Evolutionary conservation across 2,329 filamentous ascomycete species (phyloP).

Genomic region (Talaromyces funiculosus): DNA sequence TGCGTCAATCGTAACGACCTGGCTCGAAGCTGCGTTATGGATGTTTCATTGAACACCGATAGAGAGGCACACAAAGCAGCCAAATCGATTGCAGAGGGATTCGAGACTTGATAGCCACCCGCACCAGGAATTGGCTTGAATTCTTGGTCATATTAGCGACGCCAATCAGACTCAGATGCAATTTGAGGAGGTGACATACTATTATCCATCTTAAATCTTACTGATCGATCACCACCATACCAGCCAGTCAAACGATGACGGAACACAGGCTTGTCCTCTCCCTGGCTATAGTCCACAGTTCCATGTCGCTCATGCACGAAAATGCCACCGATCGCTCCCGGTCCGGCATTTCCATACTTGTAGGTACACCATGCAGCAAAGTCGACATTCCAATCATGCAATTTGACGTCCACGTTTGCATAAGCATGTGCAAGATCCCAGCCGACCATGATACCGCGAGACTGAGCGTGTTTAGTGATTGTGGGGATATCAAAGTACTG

Average conservation of each 20-base stretch:
- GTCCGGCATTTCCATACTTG: conserved; percentile 84
- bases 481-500: conserved; percentile 74
- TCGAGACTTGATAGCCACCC: conserved; percentile 72
- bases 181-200: too few species aligned
- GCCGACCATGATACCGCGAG: conserved; percentile 63
- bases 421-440: conserved; percentile 85
- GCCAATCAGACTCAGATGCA: background rate
- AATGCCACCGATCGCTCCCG: conserved; percentile 69
- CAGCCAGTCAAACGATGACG: conserved; percentile 68
- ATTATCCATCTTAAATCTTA: conserved; percentile 77
- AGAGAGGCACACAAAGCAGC: conserved; percentile 65
- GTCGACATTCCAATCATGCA: conserved; percentile 86
- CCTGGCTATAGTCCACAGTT: conserved; percentile 33
- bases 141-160: conserved; percentile 25
- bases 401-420: conserved; percentile 68
- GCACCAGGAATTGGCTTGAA: conserved; percentile 76
- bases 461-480: conserved; percentile 71
- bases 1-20: conserved; percentile 68
- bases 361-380: conserved; percentile 91
- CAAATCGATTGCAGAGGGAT: conserved; percentile 71
- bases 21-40: conserved; percentile 59
- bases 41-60: conserved; percentile 66
- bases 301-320: conserved; percentile 74
- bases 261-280: conserved; percentile 47
- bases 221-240: conserved; percentile 73